Conservation (phyloP, 2,329 filamentous ascomycete species). For the Ascochyta viciae-villosae region DNA sequence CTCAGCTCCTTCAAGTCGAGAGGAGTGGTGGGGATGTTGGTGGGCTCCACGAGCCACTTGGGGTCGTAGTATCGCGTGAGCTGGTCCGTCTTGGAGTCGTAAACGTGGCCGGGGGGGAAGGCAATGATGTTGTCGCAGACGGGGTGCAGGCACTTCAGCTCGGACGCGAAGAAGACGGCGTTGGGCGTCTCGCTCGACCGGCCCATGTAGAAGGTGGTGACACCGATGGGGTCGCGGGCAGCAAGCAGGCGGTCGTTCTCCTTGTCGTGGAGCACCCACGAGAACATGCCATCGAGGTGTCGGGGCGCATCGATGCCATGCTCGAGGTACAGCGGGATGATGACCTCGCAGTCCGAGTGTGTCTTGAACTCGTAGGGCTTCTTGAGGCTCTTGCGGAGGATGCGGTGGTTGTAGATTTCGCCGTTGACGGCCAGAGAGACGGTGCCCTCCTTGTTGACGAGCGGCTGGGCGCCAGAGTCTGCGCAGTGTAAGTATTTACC, state of each 20-base stretch:
- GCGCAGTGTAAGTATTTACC: constrained; percentile 32
- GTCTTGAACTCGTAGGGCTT: constrained; percentile 96
- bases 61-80: constrained; percentile 90
- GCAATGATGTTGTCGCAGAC: constrained; percentile 95
- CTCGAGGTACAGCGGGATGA: constrained; percentile 96
- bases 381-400: constrained; percentile 87
- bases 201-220: constrained; percentile 97
- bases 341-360: constrained; percentile 97
- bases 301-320: constrained; percentile 91
- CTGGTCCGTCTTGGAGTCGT: constrained; percentile 88
- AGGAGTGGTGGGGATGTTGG: constrained; percentile 77
- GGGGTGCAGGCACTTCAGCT: constrained; percentile 89
- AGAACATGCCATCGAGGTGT: constrained; percentile 98
- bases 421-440: constrained; percentile 97
- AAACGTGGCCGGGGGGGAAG: constrained; percentile 95
- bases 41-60: constrained; percentile 83
- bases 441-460: constrained; percentile 87
- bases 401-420: constrained; percentile 99
- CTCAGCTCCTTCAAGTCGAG: constrained; percentile 85
- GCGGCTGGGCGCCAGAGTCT: constrained; percentile 95
- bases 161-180: constrained; percentile 93
- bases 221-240: constrained; percentile 93
- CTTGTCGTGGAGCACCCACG: constrained; percentile 97
- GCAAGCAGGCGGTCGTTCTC: constrained; percentile 89
- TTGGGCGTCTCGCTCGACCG: constrained; percentile 81